These are phyloP conservation scores for Lactifluus volemus DNA, from an alignment of 768 basidiomycete genomes.

Conservation along the genomic window DNA sequence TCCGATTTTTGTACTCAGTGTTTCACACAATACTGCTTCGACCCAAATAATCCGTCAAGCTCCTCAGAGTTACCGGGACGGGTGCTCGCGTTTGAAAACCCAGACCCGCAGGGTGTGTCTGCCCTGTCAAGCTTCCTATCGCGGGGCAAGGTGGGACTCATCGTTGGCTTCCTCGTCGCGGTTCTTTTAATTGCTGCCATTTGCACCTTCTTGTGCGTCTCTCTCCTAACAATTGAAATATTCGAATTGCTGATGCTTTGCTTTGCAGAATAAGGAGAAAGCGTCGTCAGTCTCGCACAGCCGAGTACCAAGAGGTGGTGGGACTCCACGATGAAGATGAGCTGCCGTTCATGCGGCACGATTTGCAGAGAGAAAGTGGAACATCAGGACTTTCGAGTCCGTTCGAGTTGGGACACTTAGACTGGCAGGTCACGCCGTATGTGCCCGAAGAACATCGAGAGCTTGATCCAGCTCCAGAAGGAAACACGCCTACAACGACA, in stretches of 20 bases:
- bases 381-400: background rate
- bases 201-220: conserved; percentile 29
- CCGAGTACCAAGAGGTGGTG: conserved; percentile 1
- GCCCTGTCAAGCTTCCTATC: conserved; percentile 38
- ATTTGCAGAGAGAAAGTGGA: background rate
- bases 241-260: background rate
- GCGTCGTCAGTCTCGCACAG: conserved; percentile 1
- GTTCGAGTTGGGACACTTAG: background rate
- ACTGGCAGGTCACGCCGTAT: background rate
- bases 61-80: conserved; percentile 28
- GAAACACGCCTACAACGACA: too few relatives aligned
- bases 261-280: conserved; percentile 13
- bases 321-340: conserved; percentile 4
- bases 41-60: conserved; percentile 22
- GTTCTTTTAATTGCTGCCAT: conserved; percentile 32
- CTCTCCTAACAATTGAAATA: too few relatives aligned
- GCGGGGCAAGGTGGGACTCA: conserved; percentile 37
- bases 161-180: conserved; percentile 39
- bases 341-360: background rate
- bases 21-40: conserved; percentile 27
- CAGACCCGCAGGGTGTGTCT: conserved; percentile 42
- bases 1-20: conserved; percentile 24
- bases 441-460: background rate
- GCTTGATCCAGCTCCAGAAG: too few relatives aligned
- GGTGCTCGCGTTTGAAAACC: conserved; percentile 41